Evolutionary conservation across 768 basidiomycete genomes (phyloP).

Genomic region (Amanita subjunquillea): DNA sequence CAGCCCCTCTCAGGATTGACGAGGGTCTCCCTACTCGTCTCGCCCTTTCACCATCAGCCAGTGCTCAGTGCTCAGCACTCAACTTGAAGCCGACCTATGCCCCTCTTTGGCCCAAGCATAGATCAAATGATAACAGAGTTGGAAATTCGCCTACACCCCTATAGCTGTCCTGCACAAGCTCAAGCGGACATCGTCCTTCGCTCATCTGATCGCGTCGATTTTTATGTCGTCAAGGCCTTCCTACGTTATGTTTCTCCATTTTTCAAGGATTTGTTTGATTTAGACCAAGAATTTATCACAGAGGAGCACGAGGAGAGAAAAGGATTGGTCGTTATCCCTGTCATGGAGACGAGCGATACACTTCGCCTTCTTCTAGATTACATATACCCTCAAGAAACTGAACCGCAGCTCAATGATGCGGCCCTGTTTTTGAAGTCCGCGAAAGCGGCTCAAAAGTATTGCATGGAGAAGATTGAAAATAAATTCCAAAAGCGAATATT

Average conservation of each 20-base stretch:
- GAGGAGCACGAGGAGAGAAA: conserved; percentile 1
- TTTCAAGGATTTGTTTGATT: conserved; percentile 20
- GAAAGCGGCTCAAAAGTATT: not conserved
- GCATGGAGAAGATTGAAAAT: not conserved
- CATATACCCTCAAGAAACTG: conserved; percentile 1
- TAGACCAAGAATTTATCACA: conserved; percentile 9
- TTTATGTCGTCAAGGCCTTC: conserved; percentile 16
- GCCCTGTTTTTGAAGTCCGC: not conserved
- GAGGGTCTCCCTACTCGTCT: too few species aligned
- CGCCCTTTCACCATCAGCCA: too few species aligned
- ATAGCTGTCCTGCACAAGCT: too few species aligned
- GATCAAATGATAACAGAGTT: too few species aligned
- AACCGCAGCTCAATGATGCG: not conserved
- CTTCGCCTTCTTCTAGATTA: conserved; percentile 7
- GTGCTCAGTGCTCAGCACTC: too few species aligned
- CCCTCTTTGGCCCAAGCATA: too few species aligned
- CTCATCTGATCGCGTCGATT: conserved; percentile 19
- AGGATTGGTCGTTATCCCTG: conserved; percentile 2
- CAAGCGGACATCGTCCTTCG: conserved; percentile 15
- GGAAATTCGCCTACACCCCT: too few species aligned
- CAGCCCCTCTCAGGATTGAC: too few species aligned
- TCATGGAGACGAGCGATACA: conserved; percentile 8
- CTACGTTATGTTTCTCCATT: conserved; percentile 20
- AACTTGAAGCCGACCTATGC: too few species aligned
- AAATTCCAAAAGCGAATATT: not conserved